Conservation (phyloP, 495 filamentous ascomycete species). For the Neurospora hispaniola region DNA sequence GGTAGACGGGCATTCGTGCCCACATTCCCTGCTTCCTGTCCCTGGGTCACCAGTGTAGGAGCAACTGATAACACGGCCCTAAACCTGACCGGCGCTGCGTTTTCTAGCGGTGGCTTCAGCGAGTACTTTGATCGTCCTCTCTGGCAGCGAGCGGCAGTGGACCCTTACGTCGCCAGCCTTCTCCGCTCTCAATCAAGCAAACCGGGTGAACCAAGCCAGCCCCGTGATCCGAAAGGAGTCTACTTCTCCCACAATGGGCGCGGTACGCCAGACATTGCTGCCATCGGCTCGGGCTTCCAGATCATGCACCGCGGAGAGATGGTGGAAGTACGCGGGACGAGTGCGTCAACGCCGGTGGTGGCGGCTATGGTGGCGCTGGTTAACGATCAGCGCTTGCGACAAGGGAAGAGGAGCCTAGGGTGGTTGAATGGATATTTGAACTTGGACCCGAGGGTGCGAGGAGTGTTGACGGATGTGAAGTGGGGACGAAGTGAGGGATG, state of each 20-base stretch:
- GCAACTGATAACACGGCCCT: conserved; percentile 48
- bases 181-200: neutral
- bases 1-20: conserved; percentile 52
- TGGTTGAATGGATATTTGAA: conserved; percentile 32
- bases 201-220: neutral
- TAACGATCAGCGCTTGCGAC: conserved; percentile 28
- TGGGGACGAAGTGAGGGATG: conserved; percentile 25
- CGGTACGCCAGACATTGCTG: conserved; percentile 60
- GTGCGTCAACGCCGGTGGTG: conserved; percentile 30
- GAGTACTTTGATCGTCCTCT: conserved; percentile 51
- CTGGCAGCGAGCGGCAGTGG: conserved; percentile 53
- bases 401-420: conserved; percentile 28
- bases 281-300: conserved; percentile 28
- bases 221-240: conserved; percentile 23
- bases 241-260: conserved; percentile 52
- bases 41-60: conserved; percentile 70
- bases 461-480: conserved; percentile 23
- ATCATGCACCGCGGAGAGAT: conserved; percentile 23
- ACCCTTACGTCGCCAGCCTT: conserved; percentile 35
- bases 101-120: conserved; percentile 62
- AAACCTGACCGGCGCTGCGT: conserved; percentile 46
- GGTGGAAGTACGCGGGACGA: conserved; percentile 29
- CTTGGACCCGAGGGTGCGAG: conserved; percentile 9
- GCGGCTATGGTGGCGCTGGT: conserved; percentile 31
- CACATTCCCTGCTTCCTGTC: conserved; percentile 68